A percentile compares a stretch with the other conserved stretches of the same genome.
These are phyloP conservation scores for Dichomitus squalens DNA, from an alignment of 1,284 basidiomycete genomes.

Conservation along the genomic window DNA sequence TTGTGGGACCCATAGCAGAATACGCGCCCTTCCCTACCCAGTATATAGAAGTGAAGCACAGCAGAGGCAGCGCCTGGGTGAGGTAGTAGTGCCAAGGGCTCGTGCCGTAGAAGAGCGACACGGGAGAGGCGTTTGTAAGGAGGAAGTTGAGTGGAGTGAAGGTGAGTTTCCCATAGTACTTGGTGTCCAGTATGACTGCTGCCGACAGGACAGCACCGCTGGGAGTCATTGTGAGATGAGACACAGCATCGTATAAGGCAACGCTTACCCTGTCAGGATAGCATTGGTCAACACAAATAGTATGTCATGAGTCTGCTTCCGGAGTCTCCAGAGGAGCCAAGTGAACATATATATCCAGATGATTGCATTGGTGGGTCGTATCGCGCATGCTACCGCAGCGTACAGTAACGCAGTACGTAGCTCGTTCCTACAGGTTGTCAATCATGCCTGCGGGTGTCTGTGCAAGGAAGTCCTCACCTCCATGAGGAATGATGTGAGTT, in stretches of 20 bases:
- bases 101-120: conserved; percentile 95
- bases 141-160: conserved; percentile 86
- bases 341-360: conserved; percentile 79
- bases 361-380: conserved; percentile 86
- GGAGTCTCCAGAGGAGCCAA: conserved; percentile 53
- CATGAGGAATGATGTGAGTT: conserved; percentile 33
- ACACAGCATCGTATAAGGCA: not conserved
- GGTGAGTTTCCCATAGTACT: conserved; percentile 69
- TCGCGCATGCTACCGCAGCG: conserved; percentile 76
- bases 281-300: conserved; percentile 41
- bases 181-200: conserved; percentile 60
- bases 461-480: conserved; percentile 20
- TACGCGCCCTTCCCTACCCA: conserved; percentile 69
- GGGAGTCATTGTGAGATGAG: not conserved
- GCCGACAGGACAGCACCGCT: conserved; percentile 42
- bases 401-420: conserved; percentile 47
- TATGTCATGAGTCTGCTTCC: conserved; percentile 35
- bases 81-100: conserved; percentile 90
- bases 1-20: conserved; percentile 31
- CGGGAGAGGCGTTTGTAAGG: conserved; percentile 73
- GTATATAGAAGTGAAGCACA: conserved; percentile 74
- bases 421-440: conserved; percentile 28
- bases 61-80: conserved; percentile 82
- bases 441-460: not conserved
- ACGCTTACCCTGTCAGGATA: conserved; percentile 45